Percentiles rank a stretch among this genome's conserved stretches.
Evolutionary conservation across 768 basidiomycete species (phyloP).

Genomic region (Gyrodon lividus): DNA sequence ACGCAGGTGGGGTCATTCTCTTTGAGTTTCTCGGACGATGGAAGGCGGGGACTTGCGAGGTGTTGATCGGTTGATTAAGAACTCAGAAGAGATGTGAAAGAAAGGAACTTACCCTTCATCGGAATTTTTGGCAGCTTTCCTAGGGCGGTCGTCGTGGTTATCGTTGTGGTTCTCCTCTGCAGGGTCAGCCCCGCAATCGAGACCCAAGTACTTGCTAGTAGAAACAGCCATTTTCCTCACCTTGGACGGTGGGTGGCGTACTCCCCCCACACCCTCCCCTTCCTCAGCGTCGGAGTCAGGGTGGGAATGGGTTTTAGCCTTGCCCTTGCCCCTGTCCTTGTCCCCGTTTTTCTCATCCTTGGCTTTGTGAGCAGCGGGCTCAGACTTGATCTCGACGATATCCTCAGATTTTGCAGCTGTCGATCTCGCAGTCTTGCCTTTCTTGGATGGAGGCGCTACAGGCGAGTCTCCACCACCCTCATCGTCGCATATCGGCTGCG

Average conservation of each 20-base stretch:
- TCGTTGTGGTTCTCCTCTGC: constrained; percentile 19
- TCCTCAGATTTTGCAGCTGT: not conserved
- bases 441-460: constrained; percentile 13
- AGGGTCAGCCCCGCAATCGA: not conserved
- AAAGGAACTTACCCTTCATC: constrained; percentile 15
- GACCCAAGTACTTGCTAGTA: not conserved
- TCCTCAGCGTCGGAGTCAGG: not conserved
- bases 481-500: not conserved
- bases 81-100: too few relatives aligned
- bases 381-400: not conserved
- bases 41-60: constrained; percentile 5
- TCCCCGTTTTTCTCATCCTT: not conserved
- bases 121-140: constrained; percentile 18
- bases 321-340: not conserved
- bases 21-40: constrained; percentile 33
- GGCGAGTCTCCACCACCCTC: not conserved
- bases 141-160: constrained; percentile 21
- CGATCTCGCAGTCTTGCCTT: constrained; percentile 6
- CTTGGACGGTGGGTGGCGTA: constrained; percentile 7
- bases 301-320: not conserved
- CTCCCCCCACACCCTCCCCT: not conserved
- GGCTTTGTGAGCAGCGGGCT: not conserved
- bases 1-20: constrained; percentile 27
- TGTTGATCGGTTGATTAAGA: not conserved
- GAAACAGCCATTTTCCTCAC: constrained; percentile 7